Conservation (phyloP, 192 early-diverging fungal species). For the Linnemannia zychae region DNA sequence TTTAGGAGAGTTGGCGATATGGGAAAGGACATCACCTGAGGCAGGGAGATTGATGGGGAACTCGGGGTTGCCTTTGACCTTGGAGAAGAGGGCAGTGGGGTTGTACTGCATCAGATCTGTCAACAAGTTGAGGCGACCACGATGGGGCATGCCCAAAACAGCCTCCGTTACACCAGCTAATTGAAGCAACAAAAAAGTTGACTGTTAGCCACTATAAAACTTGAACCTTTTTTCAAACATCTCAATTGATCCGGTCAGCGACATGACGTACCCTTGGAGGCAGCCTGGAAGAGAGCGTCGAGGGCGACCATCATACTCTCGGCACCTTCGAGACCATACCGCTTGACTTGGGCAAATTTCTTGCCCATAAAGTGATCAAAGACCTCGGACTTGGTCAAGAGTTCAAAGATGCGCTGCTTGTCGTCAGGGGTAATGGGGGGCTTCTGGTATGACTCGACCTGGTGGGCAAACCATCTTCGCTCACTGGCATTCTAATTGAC, state of each 20-base stretch:
- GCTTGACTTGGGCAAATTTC: conserved; percentile 95
- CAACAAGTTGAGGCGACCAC: conserved; percentile 94
- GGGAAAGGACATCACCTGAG: conserved; percentile 93
- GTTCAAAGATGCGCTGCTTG: conserved; percentile 81
- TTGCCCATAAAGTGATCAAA: conserved; percentile 99
- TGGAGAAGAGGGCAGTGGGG: conserved; percentile 89
- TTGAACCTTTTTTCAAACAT: conserved; percentile 13
- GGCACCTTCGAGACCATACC: conserved; percentile 96
- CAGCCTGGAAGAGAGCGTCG: conserved; percentile 86
- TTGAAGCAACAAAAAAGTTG: conserved; percentile 27
- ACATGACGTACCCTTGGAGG: conserved; percentile 63
- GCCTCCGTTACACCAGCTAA: conserved; percentile 83
- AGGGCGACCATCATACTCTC: conserved; percentile 96
- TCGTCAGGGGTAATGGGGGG: conserved; percentile 67
- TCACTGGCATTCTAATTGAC: conserved; percentile 78
- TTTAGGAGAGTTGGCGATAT: conserved; percentile 82
- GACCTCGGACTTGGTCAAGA: conserved; percentile 85
- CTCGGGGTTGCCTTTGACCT: conserved; percentile 95
- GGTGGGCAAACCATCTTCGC: conserved; percentile 89
- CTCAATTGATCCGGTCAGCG: neutral
- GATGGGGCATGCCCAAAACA: conserved; percentile 97
- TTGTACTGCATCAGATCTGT: conserved; percentile 89
- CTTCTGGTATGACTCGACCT: conserved; percentile 84
- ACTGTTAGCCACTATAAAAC: neutral
- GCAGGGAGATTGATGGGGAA: conserved; percentile 84